Evolutionary conservation across 768 basidiomycete genomes (phyloP).

Genomic region (Termitomyces sp.): DNA sequence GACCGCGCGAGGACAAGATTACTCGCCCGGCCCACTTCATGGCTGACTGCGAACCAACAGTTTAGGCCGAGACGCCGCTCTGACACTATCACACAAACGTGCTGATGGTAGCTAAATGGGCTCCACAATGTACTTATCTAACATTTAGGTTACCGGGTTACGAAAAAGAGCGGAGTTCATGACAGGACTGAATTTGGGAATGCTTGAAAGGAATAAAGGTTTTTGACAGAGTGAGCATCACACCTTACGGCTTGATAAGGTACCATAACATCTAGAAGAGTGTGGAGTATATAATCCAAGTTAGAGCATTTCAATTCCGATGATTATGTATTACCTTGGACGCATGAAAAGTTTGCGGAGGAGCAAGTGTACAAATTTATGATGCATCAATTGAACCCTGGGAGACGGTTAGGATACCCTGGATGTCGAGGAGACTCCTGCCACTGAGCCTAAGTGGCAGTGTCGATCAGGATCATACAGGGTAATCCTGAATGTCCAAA

Average conservation of each 20-base stretch:
- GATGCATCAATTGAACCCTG: conserved; percentile 11
- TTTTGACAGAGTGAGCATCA: conserved; percentile 10
- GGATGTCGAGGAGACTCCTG: conserved; percentile 5
- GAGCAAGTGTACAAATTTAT: not conserved
- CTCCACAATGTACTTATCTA: conserved; percentile 5
- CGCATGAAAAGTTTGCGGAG: not conserved
- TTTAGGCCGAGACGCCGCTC: not conserved
- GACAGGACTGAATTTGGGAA: not conserved
- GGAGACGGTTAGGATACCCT: conserved; percentile 5
- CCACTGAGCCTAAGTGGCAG: conserved; percentile 10
- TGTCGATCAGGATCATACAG: conserved; percentile 16
- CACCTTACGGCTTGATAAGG: not conserved
- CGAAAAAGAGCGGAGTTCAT: not conserved
- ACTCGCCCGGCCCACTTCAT: not conserved
- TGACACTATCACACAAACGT: conserved; percentile 1
- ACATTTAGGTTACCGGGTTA: conserved; percentile 3
- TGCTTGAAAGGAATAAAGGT: not conserved
- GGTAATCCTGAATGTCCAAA: conserved; percentile 6
- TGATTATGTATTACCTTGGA: not conserved
- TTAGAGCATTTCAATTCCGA: not conserved
- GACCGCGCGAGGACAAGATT: not conserved
- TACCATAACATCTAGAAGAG: not conserved
- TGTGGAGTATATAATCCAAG: not conserved
- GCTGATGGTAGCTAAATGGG: conserved; percentile 9
- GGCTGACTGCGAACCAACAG: not conserved